Conservation (phyloP, 73 alveolate species). For the Loxodes magnus region DNA sequence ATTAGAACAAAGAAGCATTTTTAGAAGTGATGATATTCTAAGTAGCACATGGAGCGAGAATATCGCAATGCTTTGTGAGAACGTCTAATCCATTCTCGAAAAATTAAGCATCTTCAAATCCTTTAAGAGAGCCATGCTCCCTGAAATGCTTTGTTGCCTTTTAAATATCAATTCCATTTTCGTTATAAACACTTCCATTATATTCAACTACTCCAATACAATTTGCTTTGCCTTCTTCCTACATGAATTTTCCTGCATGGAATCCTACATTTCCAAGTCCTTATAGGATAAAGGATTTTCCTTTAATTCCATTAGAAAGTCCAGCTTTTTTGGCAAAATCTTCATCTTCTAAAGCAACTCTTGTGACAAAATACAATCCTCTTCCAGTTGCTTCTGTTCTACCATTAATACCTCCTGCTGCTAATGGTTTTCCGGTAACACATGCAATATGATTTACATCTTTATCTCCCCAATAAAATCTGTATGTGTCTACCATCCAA, state of each 20-base stretch:
- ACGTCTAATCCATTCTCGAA: constrained; percentile 41
- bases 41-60: constrained; percentile 80
- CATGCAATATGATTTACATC: constrained; percentile 65
- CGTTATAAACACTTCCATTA: constrained; percentile 60
- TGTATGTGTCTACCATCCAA: constrained; percentile 80
- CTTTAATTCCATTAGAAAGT: constrained; percentile 42
- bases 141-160: constrained; percentile 39
- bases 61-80: constrained; percentile 67
- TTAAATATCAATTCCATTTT: constrained; percentile 64
- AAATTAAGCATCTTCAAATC: constrained; percentile 53
- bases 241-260: constrained; percentile 74
- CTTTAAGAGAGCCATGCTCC: constrained; percentile 58
- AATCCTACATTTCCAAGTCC: constrained; percentile 91
- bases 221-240: constrained; percentile 64
- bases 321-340: constrained; percentile 31
- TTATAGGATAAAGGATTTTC: constrained; percentile 53
- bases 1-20: constrained; percentile 58
- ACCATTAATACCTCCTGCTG: constrained; percentile 76
- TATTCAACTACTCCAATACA: constrained; percentile 62
- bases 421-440: constrained; percentile 65
- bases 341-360: constrained; percentile 46
- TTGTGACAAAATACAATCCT: constrained; percentile 67
- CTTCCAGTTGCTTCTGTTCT: constrained; percentile 79
- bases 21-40: constrained; percentile 54
- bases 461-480: constrained; percentile 37